Base-by-base conservation (phyloP, 495 filamentous ascomycete species). In the Hypoxylon cercidicola region DNA sequence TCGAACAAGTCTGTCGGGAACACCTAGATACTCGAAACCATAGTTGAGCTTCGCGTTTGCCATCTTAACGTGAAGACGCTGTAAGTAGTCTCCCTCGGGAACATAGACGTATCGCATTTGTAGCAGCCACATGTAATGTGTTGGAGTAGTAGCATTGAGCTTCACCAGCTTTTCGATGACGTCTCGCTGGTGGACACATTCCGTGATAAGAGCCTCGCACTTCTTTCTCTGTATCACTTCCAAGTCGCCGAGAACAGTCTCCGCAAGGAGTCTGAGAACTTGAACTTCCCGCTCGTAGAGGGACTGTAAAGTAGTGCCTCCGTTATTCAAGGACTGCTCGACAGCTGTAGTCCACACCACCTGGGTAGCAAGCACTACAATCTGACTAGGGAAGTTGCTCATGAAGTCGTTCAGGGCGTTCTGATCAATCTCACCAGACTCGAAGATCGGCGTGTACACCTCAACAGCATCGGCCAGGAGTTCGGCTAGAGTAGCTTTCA, bases 131-230 rank as follows among this genome's bases (percentile, higher is more conserved):
- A 93, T 74, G 70, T 96, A 91, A 72, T 99, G 93, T 28, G 84
- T 90, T 13, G 92, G 81, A n/a, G 87, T 87, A 34, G 84, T 83
- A 15, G 95, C 96, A 55, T 87, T 88, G 46, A 85, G 82, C 47
- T 88, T 82, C 53, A 91, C 84, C 20, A 99, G 85, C 69, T 90
- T 94, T 56, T 90, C 88, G 60, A 97, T 95, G 34, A 89, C 84
- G 74, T 98, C 95, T 43, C 95, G 88, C 74, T 99, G 95, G 72
- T 98, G 95, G 15, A 99, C 95, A 73, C 94, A 97, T 74, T 99
- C 95, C 11, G 96, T 99, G 72, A 99, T 98, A 64, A 99, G 88
- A 77, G 97, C 93, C 74, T 99, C 95, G 77, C 93, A 98, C 82
- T 96, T 97, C 85, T 95, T 97, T 50, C 95, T 81, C 68, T 89